phyloP scores from a whole-genome alignment of 352 stramenopile species.

The Globisporangium mamillatum region DNA sequence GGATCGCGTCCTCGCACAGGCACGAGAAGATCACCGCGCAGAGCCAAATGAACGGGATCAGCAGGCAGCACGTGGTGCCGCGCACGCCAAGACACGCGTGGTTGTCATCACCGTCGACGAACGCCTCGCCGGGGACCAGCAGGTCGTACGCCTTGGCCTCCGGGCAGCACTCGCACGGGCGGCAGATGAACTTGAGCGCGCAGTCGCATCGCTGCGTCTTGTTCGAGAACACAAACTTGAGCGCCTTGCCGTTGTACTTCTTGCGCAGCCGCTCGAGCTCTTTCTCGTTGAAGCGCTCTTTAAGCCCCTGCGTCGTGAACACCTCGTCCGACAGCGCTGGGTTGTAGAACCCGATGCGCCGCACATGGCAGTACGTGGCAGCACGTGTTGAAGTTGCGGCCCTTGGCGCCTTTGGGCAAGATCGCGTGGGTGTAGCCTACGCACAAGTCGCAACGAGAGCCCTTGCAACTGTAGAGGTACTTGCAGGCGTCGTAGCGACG shows the following conservation, averaged over 20 bases:
- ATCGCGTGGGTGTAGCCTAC: slow-evolving; percentile 9
- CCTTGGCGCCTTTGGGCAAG: slow-evolving; percentile 3
- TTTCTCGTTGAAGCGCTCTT: slow-evolving; percentile 10
- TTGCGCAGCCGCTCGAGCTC: slow-evolving; percentile 9
- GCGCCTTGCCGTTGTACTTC: slow-evolving; percentile 8
- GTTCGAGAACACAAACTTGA: slow-evolving; percentile 15
- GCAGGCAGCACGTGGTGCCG: slow-evolving; percentile 8
- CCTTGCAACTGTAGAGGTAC: slow-evolving; percentile 8
- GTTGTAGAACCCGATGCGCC: slow-evolving; percentile 7
- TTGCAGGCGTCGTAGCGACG: neutral
- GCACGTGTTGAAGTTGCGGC: slow-evolving; percentile 12
- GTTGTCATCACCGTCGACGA: slow-evolving; percentile 4
- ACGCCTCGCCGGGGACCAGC: slow-evolving; percentile 8
- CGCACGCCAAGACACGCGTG: neutral
- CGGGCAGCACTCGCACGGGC: slow-evolving; percentile 11
- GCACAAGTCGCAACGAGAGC: neutral
- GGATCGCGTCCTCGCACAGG: slow-evolving; percentile 10
- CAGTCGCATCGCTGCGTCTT: slow-evolving; percentile 11
- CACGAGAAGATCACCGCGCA: neutral
- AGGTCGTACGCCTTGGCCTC: slow-evolving; percentile 11
- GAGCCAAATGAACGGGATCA: neutral
- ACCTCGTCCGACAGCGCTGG: slow-evolving; percentile 1
- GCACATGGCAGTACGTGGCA: slow-evolving; percentile 9
- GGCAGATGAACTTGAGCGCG: slow-evolving; percentile 9
- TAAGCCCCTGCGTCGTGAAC: slow-evolving; percentile 9